Percentiles rank a stretch among this genome's conserved stretches.
Evolutionary conservation across 139 green algal genomes (phyloP).

Genomic region (Auxenochlorella protothecoides): DNA sequence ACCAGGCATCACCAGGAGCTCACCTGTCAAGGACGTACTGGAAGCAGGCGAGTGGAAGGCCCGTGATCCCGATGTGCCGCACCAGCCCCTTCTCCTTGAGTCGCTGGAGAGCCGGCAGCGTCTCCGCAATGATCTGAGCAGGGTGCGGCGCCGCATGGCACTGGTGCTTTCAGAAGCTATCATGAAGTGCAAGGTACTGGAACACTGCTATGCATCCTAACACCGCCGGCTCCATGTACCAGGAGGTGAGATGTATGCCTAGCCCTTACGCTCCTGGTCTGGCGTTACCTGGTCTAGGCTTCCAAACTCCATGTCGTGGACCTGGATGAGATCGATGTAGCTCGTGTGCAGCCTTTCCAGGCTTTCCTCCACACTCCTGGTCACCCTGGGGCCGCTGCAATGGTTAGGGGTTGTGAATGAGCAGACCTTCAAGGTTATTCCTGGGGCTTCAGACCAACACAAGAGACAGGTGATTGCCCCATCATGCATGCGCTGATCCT

Average conservation of each 20-base stretch:
- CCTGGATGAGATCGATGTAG: constrained; percentile 87
- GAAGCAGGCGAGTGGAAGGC: constrained; percentile 75
- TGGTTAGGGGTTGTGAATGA: too few relatives aligned
- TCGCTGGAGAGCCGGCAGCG: constrained; percentile 71
- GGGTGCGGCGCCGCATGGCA: not conserved
- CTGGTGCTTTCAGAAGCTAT: too few relatives aligned
- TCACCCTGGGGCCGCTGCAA: constrained; percentile 27
- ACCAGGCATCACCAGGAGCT: not conserved
- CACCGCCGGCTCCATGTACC: too few relatives aligned
- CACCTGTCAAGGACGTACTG: constrained; percentile 64
- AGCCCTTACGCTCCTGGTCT: too few relatives aligned
- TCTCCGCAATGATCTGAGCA: constrained; percentile 69
- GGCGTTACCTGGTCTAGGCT: constrained; percentile 60
- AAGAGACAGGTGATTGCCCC: too few relatives aligned
- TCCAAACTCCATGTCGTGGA: constrained; percentile 92
- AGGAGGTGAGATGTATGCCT: too few relatives aligned
- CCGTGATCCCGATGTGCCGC: constrained; percentile 80
- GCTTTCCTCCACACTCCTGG: constrained; percentile 58
- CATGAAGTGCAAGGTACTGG: too few relatives aligned
- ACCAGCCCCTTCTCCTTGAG: constrained; percentile 74
- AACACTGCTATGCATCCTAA: too few relatives aligned
- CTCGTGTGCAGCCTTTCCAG: constrained; percentile 59
- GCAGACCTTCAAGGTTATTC: too few relatives aligned
- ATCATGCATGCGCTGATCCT: too few relatives aligned
- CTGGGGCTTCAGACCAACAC: too few relatives aligned